phyloP scores from a whole-genome alignment of 768 basidiomycete genomes.

The Candolleomyces aberdarensis region DNA sequence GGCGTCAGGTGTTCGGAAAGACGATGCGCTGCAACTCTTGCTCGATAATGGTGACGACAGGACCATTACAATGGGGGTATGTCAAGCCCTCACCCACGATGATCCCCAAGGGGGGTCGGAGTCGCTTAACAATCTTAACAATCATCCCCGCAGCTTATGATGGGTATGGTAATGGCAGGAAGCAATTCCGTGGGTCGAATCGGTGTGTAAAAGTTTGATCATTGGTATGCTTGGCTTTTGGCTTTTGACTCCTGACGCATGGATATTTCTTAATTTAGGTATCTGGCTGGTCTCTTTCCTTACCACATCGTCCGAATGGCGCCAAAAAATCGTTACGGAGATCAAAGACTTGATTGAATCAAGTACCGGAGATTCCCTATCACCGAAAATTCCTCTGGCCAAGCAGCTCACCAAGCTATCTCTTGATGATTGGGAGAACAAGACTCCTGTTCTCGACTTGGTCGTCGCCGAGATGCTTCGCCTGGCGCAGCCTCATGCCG shows the following conservation, averaged over 20 bases:
- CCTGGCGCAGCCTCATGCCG: not conserved
- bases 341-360: not conserved
- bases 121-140: not conserved
- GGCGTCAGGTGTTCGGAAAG: not conserved
- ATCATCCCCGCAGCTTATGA: not conserved
- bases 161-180: conserved; percentile 2
- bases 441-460: not conserved
- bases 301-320: not conserved
- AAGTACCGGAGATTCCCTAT: not conserved
- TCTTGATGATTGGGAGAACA: not conserved
- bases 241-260: too few relatives aligned
- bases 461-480: not conserved
- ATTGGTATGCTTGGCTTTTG: too few relatives aligned
- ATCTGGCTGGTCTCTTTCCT: not conserved
- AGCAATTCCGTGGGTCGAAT: not conserved
- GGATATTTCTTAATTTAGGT: not conserved
- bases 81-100: not conserved
- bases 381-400: not conserved
- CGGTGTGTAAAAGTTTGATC: not conserved
- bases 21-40: conserved; percentile 1
- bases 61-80: not conserved
- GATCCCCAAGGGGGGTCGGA: not conserved
- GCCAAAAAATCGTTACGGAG: not conserved
- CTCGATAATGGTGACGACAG: not conserved
- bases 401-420: not conserved